Conservation (phyloP, 2,329 filamentous ascomycete genomes). For the Zopfia rhizophila region DNA sequence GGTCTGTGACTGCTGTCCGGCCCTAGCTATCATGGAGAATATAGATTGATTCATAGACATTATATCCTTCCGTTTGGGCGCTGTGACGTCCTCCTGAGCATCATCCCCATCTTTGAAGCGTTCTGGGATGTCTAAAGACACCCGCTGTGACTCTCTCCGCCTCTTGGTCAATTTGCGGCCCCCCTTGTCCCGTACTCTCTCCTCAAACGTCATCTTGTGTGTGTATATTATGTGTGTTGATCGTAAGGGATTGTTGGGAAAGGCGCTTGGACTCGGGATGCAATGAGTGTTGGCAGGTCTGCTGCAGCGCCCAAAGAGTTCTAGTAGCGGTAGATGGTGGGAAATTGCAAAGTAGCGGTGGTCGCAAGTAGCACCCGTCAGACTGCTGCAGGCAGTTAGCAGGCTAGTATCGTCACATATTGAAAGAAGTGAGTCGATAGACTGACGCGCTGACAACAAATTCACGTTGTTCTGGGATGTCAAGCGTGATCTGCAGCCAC, state of each 20-base stretch:
- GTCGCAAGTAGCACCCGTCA: slow-evolving; percentile 19
- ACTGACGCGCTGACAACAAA: slow-evolving; percentile 40
- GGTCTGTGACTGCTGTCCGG: slow-evolving; percentile 80
- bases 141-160: slow-evolving; percentile 39
- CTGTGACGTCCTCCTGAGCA: slow-evolving; percentile 69
- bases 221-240: slow-evolving; percentile 21
- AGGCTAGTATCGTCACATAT: slow-evolving; percentile 40
- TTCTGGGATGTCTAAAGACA: slow-evolving; percentile 66
- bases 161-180: slow-evolving; percentile 48
- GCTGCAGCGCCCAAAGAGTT: slow-evolving; percentile 27
- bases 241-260: slow-evolving; percentile 8
- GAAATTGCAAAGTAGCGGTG: neutral
- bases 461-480: slow-evolving; percentile 26
- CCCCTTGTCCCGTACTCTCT: slow-evolving; percentile 35
- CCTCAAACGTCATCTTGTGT: slow-evolving; percentile 47
- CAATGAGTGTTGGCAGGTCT: too few relatives aligned
- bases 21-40: slow-evolving; percentile 90
- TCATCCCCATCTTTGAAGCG: slow-evolving; percentile 68
- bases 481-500: slow-evolving; percentile 23
- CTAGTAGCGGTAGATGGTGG: slow-evolving; percentile 1
- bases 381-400: slow-evolving; percentile 45
- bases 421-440: slow-evolving; percentile 38
- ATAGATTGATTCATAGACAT: slow-evolving; percentile 92
- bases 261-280: slow-evolving; percentile 16
- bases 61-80: slow-evolving; percentile 59